A percentile compares a stretch with the other conserved stretches of the same genome.
Evolutionary conservation across 2,329 filamentous ascomycete species (phyloP).

Genomic region (Trichoderma sp.): DNA sequence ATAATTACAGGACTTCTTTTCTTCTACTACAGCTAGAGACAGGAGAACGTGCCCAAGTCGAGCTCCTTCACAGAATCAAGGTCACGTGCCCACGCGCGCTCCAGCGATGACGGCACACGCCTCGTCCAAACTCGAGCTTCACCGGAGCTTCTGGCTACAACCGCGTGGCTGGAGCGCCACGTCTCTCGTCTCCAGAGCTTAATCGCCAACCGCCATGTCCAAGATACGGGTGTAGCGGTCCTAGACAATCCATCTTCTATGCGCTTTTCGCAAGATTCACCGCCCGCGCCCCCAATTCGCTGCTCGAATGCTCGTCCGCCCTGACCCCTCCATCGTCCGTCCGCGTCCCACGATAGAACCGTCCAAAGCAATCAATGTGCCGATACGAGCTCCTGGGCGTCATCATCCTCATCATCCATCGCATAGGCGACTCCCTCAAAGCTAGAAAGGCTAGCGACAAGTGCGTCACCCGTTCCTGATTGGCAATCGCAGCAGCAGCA

Average conservation of each 20-base stretch:
- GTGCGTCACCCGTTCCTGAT: constrained; percentile 25
- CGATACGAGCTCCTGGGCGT: constrained; percentile 56
- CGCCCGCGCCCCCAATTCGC: constrained; percentile 1
- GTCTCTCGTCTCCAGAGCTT: not conserved
- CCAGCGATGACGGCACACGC: constrained; percentile 22
- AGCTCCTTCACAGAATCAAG: not conserved
- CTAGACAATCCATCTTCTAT: not conserved
- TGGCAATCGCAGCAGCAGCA: not conserved
- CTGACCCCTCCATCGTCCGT: constrained; percentile 4
- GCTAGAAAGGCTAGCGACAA: constrained; percentile 37
- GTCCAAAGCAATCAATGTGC: constrained; percentile 46
- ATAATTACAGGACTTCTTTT: not conserved
- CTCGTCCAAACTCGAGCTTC: not conserved
- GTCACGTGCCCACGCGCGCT: constrained; percentile 20
- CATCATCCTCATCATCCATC: constrained; percentile 50
- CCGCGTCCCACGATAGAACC: not conserved
- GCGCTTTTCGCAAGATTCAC: not conserved
- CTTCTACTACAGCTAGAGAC: not conserved
- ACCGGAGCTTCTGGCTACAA: not conserved
- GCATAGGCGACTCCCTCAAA: constrained; percentile 45
- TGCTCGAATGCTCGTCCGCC: constrained; percentile 9
- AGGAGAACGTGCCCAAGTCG: not conserved
- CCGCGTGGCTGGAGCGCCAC: constrained; percentile 17
- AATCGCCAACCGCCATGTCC: not conserved
- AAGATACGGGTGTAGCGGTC: not conserved